phyloP scores from a whole-genome alignment of 768 basidiomycete genomes.

The Termitomyces sp. region DNA sequence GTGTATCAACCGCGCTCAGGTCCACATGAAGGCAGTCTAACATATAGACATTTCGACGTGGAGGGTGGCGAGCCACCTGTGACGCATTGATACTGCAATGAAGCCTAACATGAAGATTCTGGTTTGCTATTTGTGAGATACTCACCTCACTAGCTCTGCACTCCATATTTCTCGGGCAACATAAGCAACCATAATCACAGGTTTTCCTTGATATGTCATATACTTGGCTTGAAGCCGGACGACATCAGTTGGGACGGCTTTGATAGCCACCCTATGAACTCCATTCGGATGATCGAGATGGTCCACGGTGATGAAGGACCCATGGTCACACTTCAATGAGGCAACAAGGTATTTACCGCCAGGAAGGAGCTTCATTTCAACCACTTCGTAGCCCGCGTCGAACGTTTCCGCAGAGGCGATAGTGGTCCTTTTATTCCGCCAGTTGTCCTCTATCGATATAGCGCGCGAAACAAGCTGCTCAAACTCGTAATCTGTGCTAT shows the following conservation, averaged over 20 bases:
- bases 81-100: constrained; percentile 26
- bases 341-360: constrained; percentile 67
- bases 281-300: constrained; percentile 49
- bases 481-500: constrained; percentile 34
- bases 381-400: constrained; percentile 30
- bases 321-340: no score
- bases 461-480: constrained; percentile 61
- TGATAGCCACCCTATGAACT: constrained; percentile 42
- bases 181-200: constrained; percentile 55
- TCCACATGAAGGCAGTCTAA: constrained; percentile 36
- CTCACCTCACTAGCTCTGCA: constrained; percentile 10
- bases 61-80: constrained; percentile 35
- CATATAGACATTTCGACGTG: no score
- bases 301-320: constrained; percentile 50
- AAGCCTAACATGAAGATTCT: no score
- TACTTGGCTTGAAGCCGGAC: constrained; percentile 57
- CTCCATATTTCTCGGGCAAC: constrained; percentile 4
- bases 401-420: constrained; percentile 23
- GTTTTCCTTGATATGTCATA: constrained; percentile 35
- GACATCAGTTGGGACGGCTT: constrained; percentile 46
- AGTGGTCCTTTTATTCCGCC: constrained; percentile 38
- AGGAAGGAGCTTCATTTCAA: constrained; percentile 53
- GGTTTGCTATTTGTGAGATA: no score
- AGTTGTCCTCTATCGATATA: constrained; percentile 56
- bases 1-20: constrained; percentile 35